These are phyloP conservation scores for Ambrosia artemisiifolia DNA, from an alignment of 129 eudicot species.

Conservation along the genomic window DNA sequence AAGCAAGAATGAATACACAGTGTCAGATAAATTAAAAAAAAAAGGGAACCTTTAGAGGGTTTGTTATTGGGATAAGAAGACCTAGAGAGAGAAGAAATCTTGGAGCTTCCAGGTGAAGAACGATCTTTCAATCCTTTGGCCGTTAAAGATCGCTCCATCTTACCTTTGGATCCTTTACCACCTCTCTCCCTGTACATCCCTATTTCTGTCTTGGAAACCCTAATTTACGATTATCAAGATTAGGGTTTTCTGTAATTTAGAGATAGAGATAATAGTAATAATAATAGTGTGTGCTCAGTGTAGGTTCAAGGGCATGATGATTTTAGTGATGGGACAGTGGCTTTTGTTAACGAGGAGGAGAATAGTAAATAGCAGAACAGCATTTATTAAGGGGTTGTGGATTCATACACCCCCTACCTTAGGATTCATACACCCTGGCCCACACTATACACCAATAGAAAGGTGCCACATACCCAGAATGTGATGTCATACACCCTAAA, in stretches of 20 bases:
- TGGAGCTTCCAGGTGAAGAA: conserved; percentile 19
- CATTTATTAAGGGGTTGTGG: no score
- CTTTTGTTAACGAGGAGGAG: no score
- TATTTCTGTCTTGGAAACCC: conserved; percentile 21
- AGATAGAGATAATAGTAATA: not conserved
- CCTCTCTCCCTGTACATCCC: conserved; percentile 30
- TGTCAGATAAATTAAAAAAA: not conserved
- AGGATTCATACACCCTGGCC: no score
- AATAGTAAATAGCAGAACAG: no score
- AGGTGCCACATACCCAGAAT: no score
- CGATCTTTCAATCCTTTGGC: conserved; percentile 27
- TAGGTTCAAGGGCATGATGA: no score
- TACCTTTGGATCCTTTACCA: conserved; percentile 33
- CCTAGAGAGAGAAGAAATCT: conserved; percentile 20
- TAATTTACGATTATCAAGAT: conserved; percentile 12
- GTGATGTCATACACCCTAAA: no score
- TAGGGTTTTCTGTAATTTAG: conserved; percentile 22
- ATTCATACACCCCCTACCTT: no score
- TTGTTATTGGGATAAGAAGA: conserved; percentile 31
- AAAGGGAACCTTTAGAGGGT: conserved; percentile 23
- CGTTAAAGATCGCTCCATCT: conserved; percentile 33
- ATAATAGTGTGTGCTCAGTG: no score
- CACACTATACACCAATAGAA: no score
- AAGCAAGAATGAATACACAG: not conserved
- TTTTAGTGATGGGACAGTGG: no score